Base-by-base conservation (phyloP, 2,329 filamentous ascomycete species). In the Colletotrichum sp. region DNA sequence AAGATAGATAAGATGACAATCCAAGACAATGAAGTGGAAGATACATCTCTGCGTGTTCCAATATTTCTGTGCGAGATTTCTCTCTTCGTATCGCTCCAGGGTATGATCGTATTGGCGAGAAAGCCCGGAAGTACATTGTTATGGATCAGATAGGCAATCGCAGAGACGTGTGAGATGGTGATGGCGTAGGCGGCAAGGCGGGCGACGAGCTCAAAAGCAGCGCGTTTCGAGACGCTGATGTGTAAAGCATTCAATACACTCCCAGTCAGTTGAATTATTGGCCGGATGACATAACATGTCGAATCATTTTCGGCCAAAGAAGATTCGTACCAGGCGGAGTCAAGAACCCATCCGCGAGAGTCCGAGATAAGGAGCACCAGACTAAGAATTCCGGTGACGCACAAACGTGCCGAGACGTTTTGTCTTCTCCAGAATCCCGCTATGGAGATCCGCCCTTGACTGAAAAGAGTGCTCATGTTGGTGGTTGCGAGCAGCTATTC, bases 261-360 rank as follows among this genome's bases (percentile, higher is more conserved):
- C 9, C 76, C 77, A 5, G 72, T 60, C 12, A 81, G 34, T 7
- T 80, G 81, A 30, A 77, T 77, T 2, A 76, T 72, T 22, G 80
- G 59, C 9, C 12, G 36, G 7, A 44, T 16, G 7, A 16, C 32
- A 44, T 34, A 44, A 5, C 81, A 28, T 34, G 59, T 61, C 13
- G 25, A 28, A 12, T 19, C 9, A 13, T 19, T 28, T 9, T 28
- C 25, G n/a, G 32, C 34, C 6, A 66, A 11, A 27, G 63, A 27
- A 9, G 63, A 73, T 12, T 65, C 59, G 52, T 74, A 74, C 55
- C 48, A 63, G 15, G 34, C 19, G 9, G 52, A 12, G 28, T 74
- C 61, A 19, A 74, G 22, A 12, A 28, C 22, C 72, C 72, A 70
- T 32, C 12, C 28, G 27, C 48, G 60, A 7, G 15, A 55, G n/a